Percentiles rank a stretch among this genome's conserved stretches.
Conservation (phyloP, 148 eudicot genomes). For the Oxyria digyna region DNA sequence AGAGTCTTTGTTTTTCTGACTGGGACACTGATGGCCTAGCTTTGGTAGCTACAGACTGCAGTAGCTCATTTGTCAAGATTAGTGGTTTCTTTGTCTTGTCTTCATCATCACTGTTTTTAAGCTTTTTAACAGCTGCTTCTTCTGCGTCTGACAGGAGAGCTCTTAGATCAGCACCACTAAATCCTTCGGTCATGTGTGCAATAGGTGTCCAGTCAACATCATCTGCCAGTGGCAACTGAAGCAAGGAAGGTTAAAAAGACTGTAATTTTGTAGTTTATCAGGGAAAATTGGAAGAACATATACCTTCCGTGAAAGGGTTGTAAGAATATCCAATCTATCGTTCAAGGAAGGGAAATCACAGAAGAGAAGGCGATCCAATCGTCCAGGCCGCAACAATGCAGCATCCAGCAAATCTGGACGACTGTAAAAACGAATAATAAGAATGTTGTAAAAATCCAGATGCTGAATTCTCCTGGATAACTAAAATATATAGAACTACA, state of each 20-base stretch:
- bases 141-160: slow-evolving; percentile 96
- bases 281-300: background rate
- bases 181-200: slow-evolving; percentile 76
- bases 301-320: slow-evolving; percentile 83
- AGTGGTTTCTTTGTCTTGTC: slow-evolving; percentile 35
- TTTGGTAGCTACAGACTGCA: slow-evolving; percentile 56
- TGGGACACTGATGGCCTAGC: slow-evolving; percentile 83
- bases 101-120: slow-evolving; percentile 38
- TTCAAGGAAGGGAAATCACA: slow-evolving; percentile 79
- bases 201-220: slow-evolving; percentile 54
- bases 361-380: slow-evolving; percentile 89
- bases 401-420: slow-evolving; percentile 99
- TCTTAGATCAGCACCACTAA: slow-evolving; percentile 98
- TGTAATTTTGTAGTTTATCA: background rate
- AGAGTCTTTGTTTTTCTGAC: slow-evolving; percentile 65
- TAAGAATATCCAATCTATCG: slow-evolving; percentile 82
- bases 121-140: slow-evolving; percentile 82
- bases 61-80: slow-evolving; percentile 42
- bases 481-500: background rate
- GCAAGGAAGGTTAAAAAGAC: background rate
- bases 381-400: slow-evolving; percentile 92
- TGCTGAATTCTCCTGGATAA: background rate
- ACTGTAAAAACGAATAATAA: slow-evolving; percentile 58
- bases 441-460: background rate
- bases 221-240: slow-evolving; percentile 67